Base-by-base conservation (phyloP, 1,284 basidiomycete species). In the Boletellus sp. region DNA sequence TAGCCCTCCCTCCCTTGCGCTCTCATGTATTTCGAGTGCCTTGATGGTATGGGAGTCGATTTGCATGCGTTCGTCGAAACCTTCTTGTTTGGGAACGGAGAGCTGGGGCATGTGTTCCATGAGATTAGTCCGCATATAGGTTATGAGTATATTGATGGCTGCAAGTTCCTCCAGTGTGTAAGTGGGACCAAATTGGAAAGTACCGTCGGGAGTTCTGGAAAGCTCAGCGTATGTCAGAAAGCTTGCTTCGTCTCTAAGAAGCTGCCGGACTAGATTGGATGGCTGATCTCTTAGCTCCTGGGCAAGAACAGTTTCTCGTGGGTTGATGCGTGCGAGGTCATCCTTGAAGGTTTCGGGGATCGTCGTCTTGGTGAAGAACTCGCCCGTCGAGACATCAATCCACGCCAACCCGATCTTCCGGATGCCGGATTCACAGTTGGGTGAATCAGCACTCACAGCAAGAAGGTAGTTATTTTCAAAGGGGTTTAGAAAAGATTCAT, bases 321-420 rank as follows among this genome's bases (percentile, higher is more conserved):
- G 93, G 15, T 74, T 72, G 47, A 97, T 87, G 16, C 93, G 82
- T 10, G 84, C 83, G n/a, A 97, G 73, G 58, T 96, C 89, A 65
- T 97, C 92, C 53, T 83, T 81, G 19, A 97, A 71, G 42, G 71
- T 73, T 11, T 82, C 79, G 3, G 77, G 53, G 3, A 75, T 71
- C 2, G 81, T 76, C 5, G 70, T 67, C 60, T 89, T 90, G 1
- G 89, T 86, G 68, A 90, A 94, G 69, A 95, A 93, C 63, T 95
- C 91, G 54, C 94, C 93, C 0, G 94, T 97, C 5, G 93, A 94
- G n/a, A 95, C 82, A 65, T 97, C 95, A 26, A 92, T 92, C 86
- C 93, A 97, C 3, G 93, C 92, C 30, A 97, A 72, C 4, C 88
- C 89, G 28, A 58, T 36, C 8, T 62, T 51, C 36, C 48, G 54